Percentiles rank a stretch among this genome's conserved stretches.
Evolutionary conservation across 345 rosid genomes (phyloP).

Genomic region (Limnanthes douglasii): DNA sequence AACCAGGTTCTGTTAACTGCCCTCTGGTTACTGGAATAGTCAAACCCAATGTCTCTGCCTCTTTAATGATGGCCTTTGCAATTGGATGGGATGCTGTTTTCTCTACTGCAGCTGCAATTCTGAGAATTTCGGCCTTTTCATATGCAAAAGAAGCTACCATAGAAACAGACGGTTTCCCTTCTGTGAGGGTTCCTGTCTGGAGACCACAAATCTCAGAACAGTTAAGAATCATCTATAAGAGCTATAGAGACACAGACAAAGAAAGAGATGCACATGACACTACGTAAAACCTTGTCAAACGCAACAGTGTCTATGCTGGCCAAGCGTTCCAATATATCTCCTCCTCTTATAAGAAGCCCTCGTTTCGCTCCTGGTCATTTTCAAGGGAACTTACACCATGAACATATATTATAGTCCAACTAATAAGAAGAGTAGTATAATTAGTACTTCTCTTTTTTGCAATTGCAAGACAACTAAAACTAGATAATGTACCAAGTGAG

Average conservation of each 20-base stretch:
- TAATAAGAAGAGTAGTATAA: too few species aligned
- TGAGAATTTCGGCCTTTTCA: constrained; percentile 57
- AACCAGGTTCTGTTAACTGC: constrained; percentile 84
- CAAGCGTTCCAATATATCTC: constrained; percentile 86
- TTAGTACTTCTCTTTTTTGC: not conserved
- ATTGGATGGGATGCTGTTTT: constrained; percentile 82
- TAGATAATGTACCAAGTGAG: constrained; percentile 54
- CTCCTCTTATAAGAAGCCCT: constrained; percentile 95
- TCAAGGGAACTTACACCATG: constrained; percentile 5
- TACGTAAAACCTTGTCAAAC: constrained; percentile 65
- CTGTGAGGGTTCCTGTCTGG: constrained; percentile 94
- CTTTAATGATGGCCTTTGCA: constrained; percentile 65
- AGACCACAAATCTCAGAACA: constrained; percentile 3
- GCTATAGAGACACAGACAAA: constrained; percentile 4
- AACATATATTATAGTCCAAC: not conserved
- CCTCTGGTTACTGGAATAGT: constrained; percentile 69
- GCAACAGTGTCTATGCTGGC: constrained; percentile 65
- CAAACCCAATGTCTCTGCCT: constrained; percentile 48
- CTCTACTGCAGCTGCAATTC: constrained; percentile 91
- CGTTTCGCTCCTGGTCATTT: constrained; percentile 74
- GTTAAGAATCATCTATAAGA: constrained; percentile 2
- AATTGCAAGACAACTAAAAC: constrained; percentile 8
- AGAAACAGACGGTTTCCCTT: constrained; percentile 77
- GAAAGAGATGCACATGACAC: not conserved
- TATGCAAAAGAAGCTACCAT: constrained; percentile 46